Evolutionary conservation across 495 filamentous ascomycete species (phyloP), one percentile per base, ranked within the genome.

Genomic region (Penicillium coffeae): DNA sequence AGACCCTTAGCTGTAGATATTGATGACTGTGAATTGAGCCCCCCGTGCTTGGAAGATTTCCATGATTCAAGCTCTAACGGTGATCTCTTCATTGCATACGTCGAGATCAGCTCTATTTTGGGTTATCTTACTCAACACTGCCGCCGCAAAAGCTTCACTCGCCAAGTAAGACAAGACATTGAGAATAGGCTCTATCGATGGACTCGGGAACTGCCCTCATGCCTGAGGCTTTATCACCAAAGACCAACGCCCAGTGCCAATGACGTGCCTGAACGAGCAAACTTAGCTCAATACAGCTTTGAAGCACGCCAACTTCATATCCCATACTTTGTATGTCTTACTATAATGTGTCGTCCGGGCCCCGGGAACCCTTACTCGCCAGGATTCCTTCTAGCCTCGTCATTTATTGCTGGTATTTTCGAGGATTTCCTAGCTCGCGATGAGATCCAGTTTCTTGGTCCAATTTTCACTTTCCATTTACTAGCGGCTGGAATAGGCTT

Each of bases 371-470:
- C 51, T 10, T 49, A 55, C 0, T 58, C 58, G 9, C 44, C 55
- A 12, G 55, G 51, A 13, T 43, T 50, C 15, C 43, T 58, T 9
- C 47, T 63, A 10, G 56, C 59, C 21, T 57, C 59, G 0, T 60
- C 59, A 4, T 51, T 57, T 18, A 25, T 63, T 5, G 59, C 53
- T 8, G 50, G 52, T 2, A 60, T 63, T 3, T 60, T 57, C 20
- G 59, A 63, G 48, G 59, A 63, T 21, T 63, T 63, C 22, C 53
- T 63, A 0, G 59, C 59, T 19, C 42, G 59, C 38, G 59, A 63
- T 36, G 59, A 63, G 42, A 45, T 60, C 14, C 56, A 60, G 32
- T 60, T 48, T 9, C 21, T 63, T 12, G 50, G 53, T 13, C 54
- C 59, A 0, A 56, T 63, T 8, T 63, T 63, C 48, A 63, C 59